Evolutionary conservation across 1,139 yeast genomes (phyloP), one percentile per base, ranked within the genome.

Genomic region (Kodamaea sp.): DNA sequence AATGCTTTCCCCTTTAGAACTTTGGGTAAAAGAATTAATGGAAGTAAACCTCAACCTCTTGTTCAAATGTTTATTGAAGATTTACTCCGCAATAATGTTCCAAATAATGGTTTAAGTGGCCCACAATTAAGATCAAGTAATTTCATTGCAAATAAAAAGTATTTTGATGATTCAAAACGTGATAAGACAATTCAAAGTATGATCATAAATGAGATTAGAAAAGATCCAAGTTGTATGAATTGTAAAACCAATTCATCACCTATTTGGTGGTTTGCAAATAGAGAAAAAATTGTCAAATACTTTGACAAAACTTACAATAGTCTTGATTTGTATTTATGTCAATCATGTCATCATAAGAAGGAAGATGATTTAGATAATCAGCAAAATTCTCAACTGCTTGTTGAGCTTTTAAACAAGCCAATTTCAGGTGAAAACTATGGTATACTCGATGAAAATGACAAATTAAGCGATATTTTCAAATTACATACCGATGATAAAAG

Each of bases 1-100:
- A 25, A 46, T 55, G 11, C 41, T 57, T 0, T 36, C 2, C 28
- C 36, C 3, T 54, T 69, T 31, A 52, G 68, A 32, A 53, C 67
- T 1, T 48, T 60, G 2, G 79, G 73, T 8, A 69, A 65, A 44
- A 53, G 72, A 36, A 49, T 48, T 20, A 52, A 54, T 34, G 55
- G 58, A 3, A 53, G 56, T 29, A 64, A 55, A 28, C 37, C 39
- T 6, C 50, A 55, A 27, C 71, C 79, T 4, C 51, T 78, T 24
- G 48, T 78, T 6, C 65, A 63, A 32, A 43, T 75, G 9, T 76
- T 62, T 49, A 48, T 70, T 22, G 75, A 71, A 31, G 81, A 76
- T 39, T 27, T 63, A 24, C 41, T 52, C n/a, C 70, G 64, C 41
- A 40, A 44, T 29, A 43, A 40, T 35, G 39, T 40, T 22, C 29